A percentile compares a stretch with the other conserved stretches of the same genome.
Conservation (phyloP, 257 asterid genomes). For the Nicotiana otophora region DNA sequence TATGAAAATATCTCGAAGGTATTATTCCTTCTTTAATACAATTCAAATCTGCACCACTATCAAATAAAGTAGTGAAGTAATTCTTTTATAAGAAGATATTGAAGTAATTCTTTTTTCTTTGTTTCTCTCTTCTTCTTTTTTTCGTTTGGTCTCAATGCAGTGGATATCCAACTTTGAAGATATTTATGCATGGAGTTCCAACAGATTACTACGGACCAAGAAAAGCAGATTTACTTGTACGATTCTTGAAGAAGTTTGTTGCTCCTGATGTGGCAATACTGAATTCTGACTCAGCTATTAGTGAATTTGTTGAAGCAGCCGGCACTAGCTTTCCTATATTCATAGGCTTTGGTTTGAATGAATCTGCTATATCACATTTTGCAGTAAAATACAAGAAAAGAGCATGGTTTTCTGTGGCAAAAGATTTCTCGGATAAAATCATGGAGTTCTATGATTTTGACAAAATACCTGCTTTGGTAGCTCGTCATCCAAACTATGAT, state of each 20-base stretch:
- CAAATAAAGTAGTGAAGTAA: too few species aligned
- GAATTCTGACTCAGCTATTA: conserved; percentile 57
- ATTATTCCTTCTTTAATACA: too few species aligned
- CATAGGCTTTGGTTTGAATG: conserved; percentile 81
- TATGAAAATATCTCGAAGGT: too few species aligned
- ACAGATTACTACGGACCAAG: conserved; percentile 86
- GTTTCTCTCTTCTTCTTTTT: neutral
- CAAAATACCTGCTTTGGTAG: conserved; percentile 80
- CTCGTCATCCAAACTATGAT: conserved; percentile 55
- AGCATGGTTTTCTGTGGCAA: conserved; percentile 96
- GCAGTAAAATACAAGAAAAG: conserved; percentile 82
- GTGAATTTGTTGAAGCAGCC: conserved; percentile 59
- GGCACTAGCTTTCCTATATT: conserved; percentile 77
- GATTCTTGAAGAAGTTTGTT: conserved; percentile 55
- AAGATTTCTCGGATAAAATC: conserved; percentile 61
- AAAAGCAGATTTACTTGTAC: conserved; percentile 71
- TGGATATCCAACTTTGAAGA: conserved; percentile 82
- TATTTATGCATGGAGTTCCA: conserved; percentile 85
- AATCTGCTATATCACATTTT: conserved; percentile 45
- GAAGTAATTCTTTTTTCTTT: neutral
- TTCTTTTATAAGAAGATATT: neutral
- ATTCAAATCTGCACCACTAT: too few species aligned
- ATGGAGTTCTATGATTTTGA: conserved; percentile 77
- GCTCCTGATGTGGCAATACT: conserved; percentile 79
- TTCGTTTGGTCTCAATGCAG: conserved; percentile 43